phyloP scores from a whole-genome alignment of 768 basidiomycete species.

The Calocybe cyanea region DNA sequence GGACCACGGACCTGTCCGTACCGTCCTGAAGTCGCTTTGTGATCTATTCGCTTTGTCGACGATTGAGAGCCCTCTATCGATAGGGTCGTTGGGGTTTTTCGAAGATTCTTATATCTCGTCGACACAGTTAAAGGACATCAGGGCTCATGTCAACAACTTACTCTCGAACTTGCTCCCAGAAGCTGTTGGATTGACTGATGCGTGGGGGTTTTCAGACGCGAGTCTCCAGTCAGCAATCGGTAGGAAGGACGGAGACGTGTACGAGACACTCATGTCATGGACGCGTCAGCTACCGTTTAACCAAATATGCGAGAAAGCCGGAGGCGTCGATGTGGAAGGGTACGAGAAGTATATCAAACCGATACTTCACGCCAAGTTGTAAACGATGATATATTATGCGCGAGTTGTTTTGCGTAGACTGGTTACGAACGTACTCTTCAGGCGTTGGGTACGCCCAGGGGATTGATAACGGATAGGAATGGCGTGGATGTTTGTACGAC shows the following conservation, averaged over 20 bases:
- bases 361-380: slow-evolving; percentile 6
- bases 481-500: too few species aligned
- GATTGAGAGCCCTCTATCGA: slow-evolving; percentile 19
- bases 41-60: slow-evolving; percentile 20
- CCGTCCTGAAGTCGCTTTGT: slow-evolving; percentile 16
- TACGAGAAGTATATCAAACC: slow-evolving; percentile 16
- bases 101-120: slow-evolving; percentile 19
- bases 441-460: too few species aligned
- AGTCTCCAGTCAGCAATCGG: slow-evolving; percentile 20
- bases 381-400: too few species aligned
- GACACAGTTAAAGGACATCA: slow-evolving; percentile 13
- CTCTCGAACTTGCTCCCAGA: slow-evolving; percentile 17
- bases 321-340: slow-evolving; percentile 15
- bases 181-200: slow-evolving; percentile 21
- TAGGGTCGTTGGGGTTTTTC: slow-evolving; percentile 18
- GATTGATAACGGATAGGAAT: too few species aligned
- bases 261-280: slow-evolving; percentile 21
- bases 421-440: too few species aligned
- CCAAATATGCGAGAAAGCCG: slow-evolving; percentile 5
- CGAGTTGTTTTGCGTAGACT: too few species aligned
- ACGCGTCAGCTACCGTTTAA: slow-evolving; percentile 23
- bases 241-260: slow-evolving; percentile 21
- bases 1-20: slow-evolving; percentile 5
- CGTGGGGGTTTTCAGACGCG: slow-evolving; percentile 24
- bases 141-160: slow-evolving; percentile 9